These are phyloP conservation scores for Fusarium napiforme DNA, from an alignment of 2,329 filamentous ascomycete genomes.

Conservation along the genomic window DNA sequence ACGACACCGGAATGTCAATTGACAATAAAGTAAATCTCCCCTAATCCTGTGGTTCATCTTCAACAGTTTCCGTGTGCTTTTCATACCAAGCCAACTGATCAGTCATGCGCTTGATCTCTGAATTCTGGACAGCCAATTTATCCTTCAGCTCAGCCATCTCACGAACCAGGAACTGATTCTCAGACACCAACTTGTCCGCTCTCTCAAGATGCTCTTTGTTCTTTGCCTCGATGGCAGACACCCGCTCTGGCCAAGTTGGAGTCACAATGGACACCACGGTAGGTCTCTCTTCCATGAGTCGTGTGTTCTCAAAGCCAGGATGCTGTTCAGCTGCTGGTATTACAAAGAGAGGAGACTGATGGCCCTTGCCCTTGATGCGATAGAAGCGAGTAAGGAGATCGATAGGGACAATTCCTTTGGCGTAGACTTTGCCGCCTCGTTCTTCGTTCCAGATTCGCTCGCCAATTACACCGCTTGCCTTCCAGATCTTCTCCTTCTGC, in stretches of 20 bases:
- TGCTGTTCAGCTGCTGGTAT: conserved; percentile 62
- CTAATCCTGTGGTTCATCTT: background rate
- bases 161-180: conserved; percentile 32
- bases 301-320: conserved; percentile 56
- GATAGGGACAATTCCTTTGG: conserved; percentile 60
- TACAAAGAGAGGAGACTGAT: conserved; percentile 61
- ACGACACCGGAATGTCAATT: background rate
- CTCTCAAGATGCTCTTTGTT: conserved; percentile 39
- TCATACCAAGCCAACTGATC: conserved; percentile 38
- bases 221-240: conserved; percentile 47
- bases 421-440: conserved; percentile 46
- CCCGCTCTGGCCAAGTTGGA: conserved; percentile 48
- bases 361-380: conserved; percentile 58
- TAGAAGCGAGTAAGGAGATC: conserved; percentile 64
- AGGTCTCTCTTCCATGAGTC: conserved; percentile 58
- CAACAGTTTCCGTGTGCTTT: background rate
- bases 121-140: conserved; percentile 32
- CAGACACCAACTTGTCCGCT: conserved; percentile 25
- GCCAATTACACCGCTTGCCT: conserved; percentile 54
- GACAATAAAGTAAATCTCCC: background rate
- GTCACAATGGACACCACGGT: conserved; percentile 49
- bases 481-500: conserved; percentile 49
- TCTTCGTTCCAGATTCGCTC: conserved; percentile 50
- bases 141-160: conserved; percentile 39
- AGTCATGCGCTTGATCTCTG: conserved; percentile 31